Base-by-base conservation (phyloP, 1,139 yeast species). In the Hansenula sp. region DNA sequence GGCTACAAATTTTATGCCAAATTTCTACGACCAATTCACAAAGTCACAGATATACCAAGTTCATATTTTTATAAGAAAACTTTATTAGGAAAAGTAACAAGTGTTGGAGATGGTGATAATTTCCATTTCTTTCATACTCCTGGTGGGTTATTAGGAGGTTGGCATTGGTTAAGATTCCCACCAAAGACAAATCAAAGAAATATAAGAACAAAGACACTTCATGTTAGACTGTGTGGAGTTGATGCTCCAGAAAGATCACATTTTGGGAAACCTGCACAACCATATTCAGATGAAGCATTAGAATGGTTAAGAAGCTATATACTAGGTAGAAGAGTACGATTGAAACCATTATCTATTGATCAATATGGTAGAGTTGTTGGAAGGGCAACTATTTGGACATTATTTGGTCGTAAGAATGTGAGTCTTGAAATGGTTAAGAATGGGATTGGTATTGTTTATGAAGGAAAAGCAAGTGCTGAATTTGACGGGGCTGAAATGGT, bases 231-330 rank as follows among this genome's bases (percentile, higher is more conserved):
- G 26, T 85, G 95, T 61, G 99, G 97, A 0, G 81, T 92, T n/a
- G 99, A 92, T 68, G 98, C 99, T 0, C 99, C 99, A 1, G 99
- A 92, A 59, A 66, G 95, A 32, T 77, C 95, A 2, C 97, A 92
- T 66, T 92, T 88, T 64, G 99, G 99, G 1, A 85, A 85, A 48
- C 90, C 95, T 0, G 85, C 96, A 0, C 98, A 92, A 58, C 95
- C 95, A 0, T 84, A 65, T 56, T 78, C 95, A 26, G 87, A 81
- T 37, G 97, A 92, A 48, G 94, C 97, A 0, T 63, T 90, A 44
- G 56, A 57, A 5, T 92, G 97, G 96, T 68, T 92, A 28, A 67
- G 82, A 34, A 53, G 64, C 16, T 83, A 77, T 51, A 56, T 90
- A 1, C 56, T 82, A 38, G 92, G 94, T 1, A 70, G 76, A 36